Evolutionary conservation across 2,329 filamentous ascomycete genomes (phyloP).

Genomic region (Exophiala xenobiotica): DNA sequence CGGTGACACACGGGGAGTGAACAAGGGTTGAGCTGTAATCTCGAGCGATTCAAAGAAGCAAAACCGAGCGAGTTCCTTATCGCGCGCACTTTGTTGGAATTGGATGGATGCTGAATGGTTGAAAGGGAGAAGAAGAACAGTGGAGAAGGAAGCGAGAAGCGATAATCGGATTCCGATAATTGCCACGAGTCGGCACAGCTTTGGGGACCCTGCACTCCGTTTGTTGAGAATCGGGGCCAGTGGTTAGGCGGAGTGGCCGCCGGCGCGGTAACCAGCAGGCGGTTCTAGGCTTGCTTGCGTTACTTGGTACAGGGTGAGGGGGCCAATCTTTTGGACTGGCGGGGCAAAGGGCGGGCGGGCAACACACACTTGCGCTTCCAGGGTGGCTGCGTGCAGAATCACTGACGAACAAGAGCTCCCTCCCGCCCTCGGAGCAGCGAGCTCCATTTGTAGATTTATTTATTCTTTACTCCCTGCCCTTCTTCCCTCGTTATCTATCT

Average conservation of each 20-base stretch:
- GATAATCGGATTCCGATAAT: not conserved
- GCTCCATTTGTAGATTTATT: not conserved
- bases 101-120: slow-evolving; percentile 1
- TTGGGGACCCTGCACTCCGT: not conserved
- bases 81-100: not conserved
- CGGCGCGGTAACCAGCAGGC: too few relatives aligned
- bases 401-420: not conserved
- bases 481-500: not conserved
- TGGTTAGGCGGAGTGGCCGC: not conserved
- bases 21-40: not conserved
- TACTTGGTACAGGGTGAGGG: too few relatives aligned
- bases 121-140: not conserved
- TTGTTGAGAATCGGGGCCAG: slow-evolving; percentile 1
- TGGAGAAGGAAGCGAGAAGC: not conserved
- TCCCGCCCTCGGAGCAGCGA: not conserved
- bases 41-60: not conserved
- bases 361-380: not conserved
- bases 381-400: not conserved
- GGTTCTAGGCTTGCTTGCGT: not conserved
- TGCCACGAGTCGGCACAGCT: not conserved
- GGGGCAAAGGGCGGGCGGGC: not conserved
- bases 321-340: too few relatives aligned
- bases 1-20: too few relatives aligned
- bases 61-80: not conserved
- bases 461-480: not conserved